Evolutionary conservation across 176 grass and related monocot species (phyloP).

Genomic region (Musa schizocarpa): DNA sequence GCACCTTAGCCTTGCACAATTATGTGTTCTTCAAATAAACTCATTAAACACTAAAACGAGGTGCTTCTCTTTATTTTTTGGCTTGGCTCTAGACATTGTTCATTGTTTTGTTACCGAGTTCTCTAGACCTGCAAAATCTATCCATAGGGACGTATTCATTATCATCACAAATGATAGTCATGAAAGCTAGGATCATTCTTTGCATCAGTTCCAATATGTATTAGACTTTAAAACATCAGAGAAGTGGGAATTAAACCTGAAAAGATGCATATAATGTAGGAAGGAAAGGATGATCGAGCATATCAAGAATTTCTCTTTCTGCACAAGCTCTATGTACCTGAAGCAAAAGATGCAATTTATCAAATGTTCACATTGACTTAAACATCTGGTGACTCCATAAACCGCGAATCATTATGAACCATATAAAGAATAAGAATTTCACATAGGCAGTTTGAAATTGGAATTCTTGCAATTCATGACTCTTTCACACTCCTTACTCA

Average conservation of each 20-base stretch:
- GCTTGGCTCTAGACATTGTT: background rate
- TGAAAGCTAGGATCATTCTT: too few relatives aligned
- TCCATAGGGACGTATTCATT: too few relatives aligned
- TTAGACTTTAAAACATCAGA: background rate
- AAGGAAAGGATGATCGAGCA: constrained; percentile 90
- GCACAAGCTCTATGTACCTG: constrained; percentile 92
- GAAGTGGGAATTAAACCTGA: constrained; percentile 40
- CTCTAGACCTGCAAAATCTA: too few relatives aligned
- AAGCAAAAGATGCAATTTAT: background rate
- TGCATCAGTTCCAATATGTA: background rate
- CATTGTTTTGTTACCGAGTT: too few relatives aligned
- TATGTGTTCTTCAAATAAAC: background rate
- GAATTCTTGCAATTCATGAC: too few relatives aligned
- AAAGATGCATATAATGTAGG: constrained; percentile 94
- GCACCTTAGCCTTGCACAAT: background rate
- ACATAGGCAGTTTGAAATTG: background rate
- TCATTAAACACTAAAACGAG: background rate
- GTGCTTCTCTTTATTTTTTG: background rate
- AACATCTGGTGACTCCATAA: background rate
- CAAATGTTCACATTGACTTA: background rate
- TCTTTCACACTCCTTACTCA: too few relatives aligned
- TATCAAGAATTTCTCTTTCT: constrained; percentile 84
- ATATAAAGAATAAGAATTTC: background rate
- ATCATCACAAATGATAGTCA: too few relatives aligned
- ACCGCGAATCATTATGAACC: background rate